phyloP scores from a whole-genome alignment of 2,329 filamentous ascomycete species.

The Aureobasidium subglaciale region DNA sequence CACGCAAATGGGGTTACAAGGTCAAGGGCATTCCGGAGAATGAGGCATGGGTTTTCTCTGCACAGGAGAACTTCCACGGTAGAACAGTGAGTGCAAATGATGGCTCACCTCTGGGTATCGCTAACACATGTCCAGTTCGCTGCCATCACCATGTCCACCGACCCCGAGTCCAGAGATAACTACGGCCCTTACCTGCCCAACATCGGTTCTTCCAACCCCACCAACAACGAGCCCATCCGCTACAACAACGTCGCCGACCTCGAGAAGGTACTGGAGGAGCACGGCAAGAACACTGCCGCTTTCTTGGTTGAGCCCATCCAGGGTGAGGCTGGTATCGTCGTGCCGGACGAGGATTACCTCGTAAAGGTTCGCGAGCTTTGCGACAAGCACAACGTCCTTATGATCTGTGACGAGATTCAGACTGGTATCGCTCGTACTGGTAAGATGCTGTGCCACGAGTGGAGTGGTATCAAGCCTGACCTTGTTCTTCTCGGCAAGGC shows the following conservation, averaged over 20 bases:
- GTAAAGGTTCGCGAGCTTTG: constrained; percentile 73
- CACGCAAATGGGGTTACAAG: constrained; percentile 97
- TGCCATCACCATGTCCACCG: constrained; percentile 89
- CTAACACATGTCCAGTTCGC: constrained; percentile 56
- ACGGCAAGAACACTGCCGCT: constrained; percentile 79
- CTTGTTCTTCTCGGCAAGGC: constrained; percentile 93
- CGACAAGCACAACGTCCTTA: constrained; percentile 87
- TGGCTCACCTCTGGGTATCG: no score
- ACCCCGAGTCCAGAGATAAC: constrained; percentile 92
- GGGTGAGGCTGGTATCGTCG: constrained; percentile 93
- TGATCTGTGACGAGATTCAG: constrained; percentile 98
- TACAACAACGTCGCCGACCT: constrained; percentile 83
- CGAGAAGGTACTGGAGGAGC: constrained; percentile 67
- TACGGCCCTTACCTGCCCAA: constrained; percentile 93
- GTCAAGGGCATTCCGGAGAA: constrained; percentile 80
- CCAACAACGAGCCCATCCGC: constrained; percentile 68
- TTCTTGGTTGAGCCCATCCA: constrained; percentile 97
- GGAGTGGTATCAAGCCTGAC: constrained; percentile 92
- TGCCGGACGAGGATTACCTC: constrained; percentile 86
- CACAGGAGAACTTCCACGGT: constrained; percentile 91
- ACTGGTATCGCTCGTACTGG: constrained; percentile 95
- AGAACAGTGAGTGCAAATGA: constrained; percentile 84
- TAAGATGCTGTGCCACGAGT: constrained; percentile 87
- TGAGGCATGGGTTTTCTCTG: constrained; percentile 78
- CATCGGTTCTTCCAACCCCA: constrained; percentile 69